Percentiles rank a stretch among this genome's conserved stretches.
Conservation (phyloP, 805 yeast genomes). For the Grigorovia jiainica region DNA sequence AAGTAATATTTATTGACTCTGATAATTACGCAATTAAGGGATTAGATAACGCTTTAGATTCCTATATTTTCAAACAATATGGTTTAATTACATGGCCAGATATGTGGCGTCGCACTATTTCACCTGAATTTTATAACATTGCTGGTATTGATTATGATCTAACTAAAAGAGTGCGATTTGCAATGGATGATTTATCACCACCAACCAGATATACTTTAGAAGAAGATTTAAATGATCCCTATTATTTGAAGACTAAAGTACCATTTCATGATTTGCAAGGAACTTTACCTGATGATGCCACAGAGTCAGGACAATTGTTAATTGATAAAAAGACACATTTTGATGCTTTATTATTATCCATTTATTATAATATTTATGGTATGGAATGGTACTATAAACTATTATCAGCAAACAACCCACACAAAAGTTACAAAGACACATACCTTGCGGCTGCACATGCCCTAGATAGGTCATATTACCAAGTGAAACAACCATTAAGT, state of each 20-base stretch:
- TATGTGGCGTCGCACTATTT: conserved; percentile 61
- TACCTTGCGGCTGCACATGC: conserved; percentile 60
- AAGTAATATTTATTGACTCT: conserved; percentile 64
- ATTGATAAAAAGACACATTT: conserved; percentile 52
- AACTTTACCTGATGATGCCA: conserved; percentile 54
- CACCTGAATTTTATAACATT: conserved; percentile 51
- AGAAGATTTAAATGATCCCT: background rate
- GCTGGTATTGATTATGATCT: conserved; percentile 33
- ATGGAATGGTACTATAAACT: conserved; percentile 59
- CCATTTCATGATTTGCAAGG: conserved; percentile 55
- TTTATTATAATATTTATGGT: conserved; percentile 59
- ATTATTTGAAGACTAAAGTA: conserved; percentile 19
- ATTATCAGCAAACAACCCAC: conserved; percentile 63
- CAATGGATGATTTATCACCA: conserved; percentile 20
- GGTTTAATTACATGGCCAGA: conserved; percentile 71
- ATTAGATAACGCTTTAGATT: conserved; percentile 37
- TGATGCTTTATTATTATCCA: conserved; percentile 46
- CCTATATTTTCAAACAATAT: conserved; percentile 35
- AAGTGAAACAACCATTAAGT: conserved; percentile 32
- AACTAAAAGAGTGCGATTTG: conserved; percentile 28
- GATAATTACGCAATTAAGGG: conserved; percentile 51
- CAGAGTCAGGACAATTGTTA: conserved; percentile 64
- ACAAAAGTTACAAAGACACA: conserved; percentile 77
- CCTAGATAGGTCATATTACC: conserved; percentile 41
- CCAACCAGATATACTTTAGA: conserved; percentile 7